phyloP scores from a whole-genome alignment of 306 rosid genomes.

The Casuarina cunninghamiana region DNA sequence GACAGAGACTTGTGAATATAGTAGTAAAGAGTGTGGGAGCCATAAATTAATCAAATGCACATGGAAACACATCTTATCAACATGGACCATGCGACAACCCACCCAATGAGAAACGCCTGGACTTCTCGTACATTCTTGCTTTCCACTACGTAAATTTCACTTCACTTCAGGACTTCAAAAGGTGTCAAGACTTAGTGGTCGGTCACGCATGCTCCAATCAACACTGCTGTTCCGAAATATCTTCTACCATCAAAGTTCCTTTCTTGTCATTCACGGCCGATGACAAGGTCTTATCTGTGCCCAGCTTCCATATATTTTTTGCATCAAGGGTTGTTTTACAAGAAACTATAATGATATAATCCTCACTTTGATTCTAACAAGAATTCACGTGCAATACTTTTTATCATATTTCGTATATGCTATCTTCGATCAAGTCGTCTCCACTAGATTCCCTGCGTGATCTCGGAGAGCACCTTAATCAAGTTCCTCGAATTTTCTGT shows the following conservation, averaged over 20 bases:
- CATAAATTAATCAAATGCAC: slow-evolving; percentile 66
- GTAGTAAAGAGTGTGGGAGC: slow-evolving; percentile 42
- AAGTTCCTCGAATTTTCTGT: not conserved
- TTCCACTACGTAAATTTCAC: slow-evolving; percentile 6
- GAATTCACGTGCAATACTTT: too few relatives aligned
- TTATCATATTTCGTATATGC: too few relatives aligned
- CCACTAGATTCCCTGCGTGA: too few relatives aligned
- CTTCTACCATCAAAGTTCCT: not conserved
- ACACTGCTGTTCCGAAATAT: not conserved
- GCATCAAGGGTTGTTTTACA: too few relatives aligned
- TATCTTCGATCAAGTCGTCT: too few relatives aligned
- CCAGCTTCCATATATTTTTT: too few relatives aligned
- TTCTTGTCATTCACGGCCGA: not conserved
- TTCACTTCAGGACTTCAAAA: slow-evolving; percentile 2
- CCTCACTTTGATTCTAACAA: too few relatives aligned
- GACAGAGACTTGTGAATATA: slow-evolving; percentile 15
- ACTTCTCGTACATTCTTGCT: not conserved
- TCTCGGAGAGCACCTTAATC: too few relatives aligned
- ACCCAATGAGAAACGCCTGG: slow-evolving; percentile 26
- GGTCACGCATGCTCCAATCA: not conserved
- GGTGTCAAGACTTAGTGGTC: not conserved
- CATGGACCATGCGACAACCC: slow-evolving; percentile 36
- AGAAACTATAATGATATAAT: too few relatives aligned
- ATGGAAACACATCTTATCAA: slow-evolving; percentile 62
- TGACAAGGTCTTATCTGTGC: not conserved